These are phyloP conservation scores for Tolypocladium ovalisporum DNA, from an alignment of 2,329 filamentous ascomycete genomes.

Conservation along the genomic window DNA sequence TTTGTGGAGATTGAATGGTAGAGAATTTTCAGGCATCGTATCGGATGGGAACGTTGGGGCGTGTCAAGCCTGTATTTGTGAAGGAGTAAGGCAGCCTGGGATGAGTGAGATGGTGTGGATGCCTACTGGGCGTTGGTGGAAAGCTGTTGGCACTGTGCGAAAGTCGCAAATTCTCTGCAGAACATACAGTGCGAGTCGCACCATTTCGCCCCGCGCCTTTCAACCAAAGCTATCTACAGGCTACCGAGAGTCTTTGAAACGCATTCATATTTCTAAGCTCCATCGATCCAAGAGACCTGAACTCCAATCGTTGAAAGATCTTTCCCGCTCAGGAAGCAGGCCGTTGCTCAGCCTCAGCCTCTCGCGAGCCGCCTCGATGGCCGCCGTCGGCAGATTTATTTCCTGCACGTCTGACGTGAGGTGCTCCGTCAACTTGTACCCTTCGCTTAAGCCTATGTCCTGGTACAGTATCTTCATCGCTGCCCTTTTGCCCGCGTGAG, in stretches of 20 bases:
- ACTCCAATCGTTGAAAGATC: constrained; percentile 53
- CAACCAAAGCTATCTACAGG: too few relatives aligned
- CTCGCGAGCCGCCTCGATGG: constrained; percentile 32
- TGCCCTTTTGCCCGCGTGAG: constrained; percentile 13
- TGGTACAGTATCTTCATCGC: constrained; percentile 46
- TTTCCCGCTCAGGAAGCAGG: constrained; percentile 43
- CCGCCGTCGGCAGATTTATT: constrained; percentile 38
- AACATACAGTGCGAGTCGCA: background rate
- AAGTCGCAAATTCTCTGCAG: background rate
- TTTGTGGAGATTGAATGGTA: background rate
- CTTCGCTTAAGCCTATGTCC: constrained; percentile 29
- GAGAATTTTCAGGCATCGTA: background rate
- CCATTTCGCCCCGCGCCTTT: background rate
- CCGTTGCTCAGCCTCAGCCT: constrained; percentile 36
- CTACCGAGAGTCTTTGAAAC: background rate
- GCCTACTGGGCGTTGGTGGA: background rate
- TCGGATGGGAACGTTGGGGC: background rate
- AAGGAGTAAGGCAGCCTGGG: background rate
- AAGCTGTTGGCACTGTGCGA: background rate
- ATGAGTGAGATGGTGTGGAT: background rate
- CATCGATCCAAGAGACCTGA: constrained; percentile 48
- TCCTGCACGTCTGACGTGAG: constrained; percentile 49
- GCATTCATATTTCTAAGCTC: constrained; percentile 5
- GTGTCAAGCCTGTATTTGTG: background rate
- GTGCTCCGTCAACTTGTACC: constrained; percentile 36